phyloP scores from a whole-genome alignment of 768 basidiomycete genomes.

The Amanita rubescens region DNA sequence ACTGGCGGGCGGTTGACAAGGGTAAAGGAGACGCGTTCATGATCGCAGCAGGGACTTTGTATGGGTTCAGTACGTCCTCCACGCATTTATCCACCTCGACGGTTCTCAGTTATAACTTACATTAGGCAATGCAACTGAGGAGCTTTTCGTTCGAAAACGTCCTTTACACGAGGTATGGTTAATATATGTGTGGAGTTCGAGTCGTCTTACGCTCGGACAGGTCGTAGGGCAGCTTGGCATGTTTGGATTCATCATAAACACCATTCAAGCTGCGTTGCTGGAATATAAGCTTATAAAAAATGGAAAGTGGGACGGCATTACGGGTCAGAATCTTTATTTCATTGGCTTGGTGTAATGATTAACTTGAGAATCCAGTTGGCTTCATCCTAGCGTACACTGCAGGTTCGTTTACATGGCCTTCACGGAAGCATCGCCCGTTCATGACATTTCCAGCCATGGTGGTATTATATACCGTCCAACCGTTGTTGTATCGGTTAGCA shows the following conservation, averaged over 20 bases:
- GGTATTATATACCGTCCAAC: conserved; percentile 79
- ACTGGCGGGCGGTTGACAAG: conserved; percentile 54
- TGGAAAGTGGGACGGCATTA: conserved; percentile 67
- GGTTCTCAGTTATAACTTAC: not conserved
- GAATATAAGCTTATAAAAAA: conserved; percentile 62
- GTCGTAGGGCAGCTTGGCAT: conserved; percentile 84
- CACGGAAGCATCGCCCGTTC: conserved; percentile 2
- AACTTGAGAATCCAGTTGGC: conserved; percentile 26
- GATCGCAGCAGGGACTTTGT: conserved; percentile 79
- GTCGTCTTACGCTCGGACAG: conserved; percentile 18
- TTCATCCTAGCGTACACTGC: conserved; percentile 33
- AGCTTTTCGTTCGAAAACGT: conserved; percentile 72
- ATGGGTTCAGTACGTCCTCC: conserved; percentile 67
- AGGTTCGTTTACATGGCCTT: conserved; percentile 19
- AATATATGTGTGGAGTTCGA: not conserved
- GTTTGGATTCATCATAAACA: conserved; percentile 77
- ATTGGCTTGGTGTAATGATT: not conserved
- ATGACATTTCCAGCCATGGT: conserved; percentile 56
- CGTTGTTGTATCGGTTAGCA: conserved; percentile 75
- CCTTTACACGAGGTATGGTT: conserved; percentile 65
- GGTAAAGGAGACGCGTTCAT: conserved; percentile 83
- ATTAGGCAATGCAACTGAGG: conserved; percentile 84
- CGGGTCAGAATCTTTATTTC: conserved; percentile 36
- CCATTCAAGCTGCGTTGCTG: conserved; percentile 66
- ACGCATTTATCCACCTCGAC: not conserved